Base-by-base conservation (phyloP, 768 basidiomycete species). In the Lactifluus piperatus region DNA sequence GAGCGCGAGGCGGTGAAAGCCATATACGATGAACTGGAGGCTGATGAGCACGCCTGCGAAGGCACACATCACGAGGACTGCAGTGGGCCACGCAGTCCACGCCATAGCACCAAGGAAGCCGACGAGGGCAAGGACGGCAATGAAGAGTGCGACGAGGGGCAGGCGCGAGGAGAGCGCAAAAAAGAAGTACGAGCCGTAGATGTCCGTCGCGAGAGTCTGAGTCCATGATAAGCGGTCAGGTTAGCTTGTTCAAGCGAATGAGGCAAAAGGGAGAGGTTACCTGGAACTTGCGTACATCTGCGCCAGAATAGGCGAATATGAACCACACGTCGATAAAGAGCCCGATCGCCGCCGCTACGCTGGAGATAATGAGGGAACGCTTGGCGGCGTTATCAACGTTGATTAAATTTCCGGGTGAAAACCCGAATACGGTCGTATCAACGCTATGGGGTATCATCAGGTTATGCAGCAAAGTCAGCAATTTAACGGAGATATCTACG, bases 91-190 rank as follows among this genome's bases (percentile, higher is more conserved):
- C 2, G 80, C 81, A 0, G 72, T 71, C 71, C 79, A 88, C 3
- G 86, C 83, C 7, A 87, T 81, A 26, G 81, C 68, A 8, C 77
- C 73, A 26, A 88, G 69, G 71, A 87, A 88, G 1, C 68, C 62
- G 74, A 84, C 81, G 8, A 89, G 75, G 1, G 82, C 73, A n/a
- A 79, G 45, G 0, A 80, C 75, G 11, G 84, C 80, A 30, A 75
- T 58, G 55, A 85, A 75, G 74, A 83, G 80, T 67, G 82, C 82
- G 7, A 87, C 62, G 0, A 80, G 77, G 0, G 86, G 87, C 13
- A 86, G 71, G 22, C 85, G 79, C 6, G 86, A 76, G 1, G 83
- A 81, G 14, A 89, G 75, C 29, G 82, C 75, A 69, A 89, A 89
- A 73, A 86, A 88, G 57, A 85, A 74, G 68, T 84, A 85, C 10